Percentiles rank a stretch among this genome's conserved stretches.
Evolutionary conservation across 73 alveolate genomes (phyloP).

Genomic region (Paramecium biaurelia): DNA sequence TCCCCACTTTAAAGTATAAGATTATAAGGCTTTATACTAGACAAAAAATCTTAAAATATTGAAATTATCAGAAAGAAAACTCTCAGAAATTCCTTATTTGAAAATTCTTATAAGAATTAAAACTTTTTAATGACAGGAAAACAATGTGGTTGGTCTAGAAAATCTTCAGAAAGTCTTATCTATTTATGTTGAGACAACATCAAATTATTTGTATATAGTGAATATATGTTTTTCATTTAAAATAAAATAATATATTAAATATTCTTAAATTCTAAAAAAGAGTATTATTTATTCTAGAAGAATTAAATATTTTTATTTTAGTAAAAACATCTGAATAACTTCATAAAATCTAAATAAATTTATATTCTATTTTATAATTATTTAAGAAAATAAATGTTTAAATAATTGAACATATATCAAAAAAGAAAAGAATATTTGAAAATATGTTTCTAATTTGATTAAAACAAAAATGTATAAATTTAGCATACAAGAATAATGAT

Average conservation of each 20-base stretch:
- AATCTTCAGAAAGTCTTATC: conserved; percentile 13
- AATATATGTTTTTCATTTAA: not conserved
- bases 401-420: not conserved
- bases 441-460: too few relatives aligned
- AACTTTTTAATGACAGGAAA: not conserved
- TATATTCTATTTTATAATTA: too few relatives aligned
- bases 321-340: not conserved
- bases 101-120: not conserved
- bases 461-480: too few relatives aligned
- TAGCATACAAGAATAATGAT: too few relatives aligned
- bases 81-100: not conserved
- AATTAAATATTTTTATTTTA: too few relatives aligned
- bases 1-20: not conserved
- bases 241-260: not conserved
- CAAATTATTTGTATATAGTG: not conserved
- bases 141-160: conserved; percentile 4
- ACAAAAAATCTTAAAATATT: not conserved
- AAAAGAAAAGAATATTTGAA: too few relatives aligned
- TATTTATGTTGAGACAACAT: not conserved
- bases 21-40: not conserved
- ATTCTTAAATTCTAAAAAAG: not conserved
- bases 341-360: not conserved
- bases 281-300: not conserved
- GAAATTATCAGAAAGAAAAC: not conserved
- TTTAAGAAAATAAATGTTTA: too few relatives aligned